phyloP scores from a whole-genome alignment of 352 stramenopile species.

The Phytophthora pinifolia region DNA sequence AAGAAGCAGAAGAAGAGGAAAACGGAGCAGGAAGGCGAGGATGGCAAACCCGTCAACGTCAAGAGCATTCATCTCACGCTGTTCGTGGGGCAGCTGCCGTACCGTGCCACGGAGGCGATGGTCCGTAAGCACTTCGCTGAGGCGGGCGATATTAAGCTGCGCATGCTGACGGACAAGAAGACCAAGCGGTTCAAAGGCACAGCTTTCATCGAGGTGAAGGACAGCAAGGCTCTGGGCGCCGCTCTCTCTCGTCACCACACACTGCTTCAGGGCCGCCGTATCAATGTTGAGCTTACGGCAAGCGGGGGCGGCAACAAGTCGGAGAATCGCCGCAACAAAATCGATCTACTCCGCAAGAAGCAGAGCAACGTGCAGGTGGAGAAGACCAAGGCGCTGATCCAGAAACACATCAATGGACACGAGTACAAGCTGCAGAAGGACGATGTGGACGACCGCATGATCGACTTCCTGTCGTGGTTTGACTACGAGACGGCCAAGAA shows the following conservation, averaged over 20 bases:
- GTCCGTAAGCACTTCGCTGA: slow-evolving; percentile 74
- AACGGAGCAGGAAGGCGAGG: slow-evolving; percentile 30
- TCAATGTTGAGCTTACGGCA: slow-evolving; percentile 88
- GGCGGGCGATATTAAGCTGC: slow-evolving; percentile 72
- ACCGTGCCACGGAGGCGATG: slow-evolving; percentile 63
- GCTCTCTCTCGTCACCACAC: slow-evolving; percentile 81
- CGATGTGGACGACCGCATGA: slow-evolving; percentile 87
- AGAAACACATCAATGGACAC: slow-evolving; percentile 76
- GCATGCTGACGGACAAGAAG: slow-evolving; percentile 85
- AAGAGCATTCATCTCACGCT: slow-evolving; percentile 87
- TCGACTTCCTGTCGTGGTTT: slow-evolving; percentile 88
- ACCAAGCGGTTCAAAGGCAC: slow-evolving; percentile 84
- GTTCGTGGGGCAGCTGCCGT: slow-evolving; percentile 83
- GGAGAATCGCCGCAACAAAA: slow-evolving; percentile 66
- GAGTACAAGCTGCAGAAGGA: slow-evolving; percentile 75
- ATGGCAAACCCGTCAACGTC: slow-evolving; percentile 20
- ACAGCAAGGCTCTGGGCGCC: slow-evolving; percentile 79
- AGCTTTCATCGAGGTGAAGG: slow-evolving; percentile 85
- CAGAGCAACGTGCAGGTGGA: slow-evolving; percentile 83
- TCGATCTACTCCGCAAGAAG: slow-evolving; percentile 74
- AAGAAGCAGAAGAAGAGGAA: slow-evolving; percentile 39
- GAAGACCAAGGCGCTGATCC: slow-evolving; percentile 77
- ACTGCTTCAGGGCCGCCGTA: slow-evolving; percentile 74
- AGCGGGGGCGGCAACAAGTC: slow-evolving; percentile 84
- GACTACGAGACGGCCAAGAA: slow-evolving; percentile 88